Base-by-base conservation (phyloP, 371 early-diverging fungal genomes). In the Apophysomyces variabilis region DNA sequence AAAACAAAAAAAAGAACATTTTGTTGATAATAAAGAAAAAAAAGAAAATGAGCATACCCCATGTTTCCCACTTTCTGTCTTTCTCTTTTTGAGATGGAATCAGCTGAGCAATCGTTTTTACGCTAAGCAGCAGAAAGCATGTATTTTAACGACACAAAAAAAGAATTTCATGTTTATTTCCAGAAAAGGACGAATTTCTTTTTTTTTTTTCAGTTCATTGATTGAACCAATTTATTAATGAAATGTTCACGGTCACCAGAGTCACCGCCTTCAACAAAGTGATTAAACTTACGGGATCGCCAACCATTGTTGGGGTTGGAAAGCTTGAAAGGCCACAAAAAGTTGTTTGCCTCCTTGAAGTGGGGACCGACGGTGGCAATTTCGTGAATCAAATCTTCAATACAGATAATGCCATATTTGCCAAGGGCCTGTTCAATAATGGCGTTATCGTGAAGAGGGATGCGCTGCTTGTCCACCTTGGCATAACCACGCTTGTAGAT, bases 401-500 rank as follows among this genome's bases (percentile, higher is more conserved):
- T 79, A 79, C 98, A 99, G 85, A 96, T 90, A 26, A 98, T 92
- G 74, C 93, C 95, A 79, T 78, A 92, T 83, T 94, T 90, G 80
- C 99, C 99, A 58, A 99, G 93, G 66, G 78, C 73, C 74, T 89
- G 80, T 87, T 97, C 98, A 70, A 99, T 92, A 77, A 96, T 83
- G 67, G 92, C 84, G 89, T 97, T 98, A 86, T 96, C 95, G 65
- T 91, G 85, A 81, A 99, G 90, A 69, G 98, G 95, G 73, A 95
- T 89, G 73, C 96, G 91, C 86, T 95, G 93, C 81, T 89, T 89
- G 88, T 95, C 87, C 79, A 96, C 88, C 93, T 96, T 97, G 73
- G 92, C 98, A 79, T 92, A 94, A 59, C 98, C 99, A 74, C 98
- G 96, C 91, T 97, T 99, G 95, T 99, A 99, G 85, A 99, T 84